Evolutionary conservation across 306 rosid species (phyloP).

Genomic region (Chamaecrista fasciculata): DNA sequence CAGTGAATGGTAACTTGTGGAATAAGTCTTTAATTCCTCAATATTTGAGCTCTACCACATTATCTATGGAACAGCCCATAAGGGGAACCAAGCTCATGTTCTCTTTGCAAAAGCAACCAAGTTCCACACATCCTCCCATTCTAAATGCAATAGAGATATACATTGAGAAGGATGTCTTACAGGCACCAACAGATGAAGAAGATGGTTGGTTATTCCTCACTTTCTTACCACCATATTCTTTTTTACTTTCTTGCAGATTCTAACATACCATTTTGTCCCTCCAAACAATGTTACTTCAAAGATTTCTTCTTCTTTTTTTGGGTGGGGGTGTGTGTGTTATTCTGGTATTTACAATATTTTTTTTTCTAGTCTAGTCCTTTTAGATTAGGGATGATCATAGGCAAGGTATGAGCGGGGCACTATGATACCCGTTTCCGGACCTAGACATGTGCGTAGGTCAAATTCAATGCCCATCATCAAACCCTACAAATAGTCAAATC

Average conservation of each 20-base stretch:
- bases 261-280: background rate
- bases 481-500: too few relatives aligned
- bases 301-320: too few relatives aligned
- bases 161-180: constrained; percentile 25
- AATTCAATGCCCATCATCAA: too few relatives aligned
- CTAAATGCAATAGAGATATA: constrained; percentile 57
- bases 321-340: too few relatives aligned
- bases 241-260: background rate
- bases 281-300: background rate
- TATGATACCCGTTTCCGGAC: too few relatives aligned
- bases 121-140: constrained; percentile 56
- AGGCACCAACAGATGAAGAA: constrained; percentile 35
- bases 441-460: too few relatives aligned
- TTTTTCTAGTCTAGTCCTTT: too few relatives aligned
- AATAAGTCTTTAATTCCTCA: constrained; percentile 15
- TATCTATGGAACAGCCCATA: background rate
- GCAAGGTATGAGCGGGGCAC: too few relatives aligned
- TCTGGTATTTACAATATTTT: too few relatives aligned
- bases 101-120: constrained; percentile 25
- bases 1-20: constrained; percentile 32
- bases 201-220: constrained; percentile 40
- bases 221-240: background rate
- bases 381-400: too few relatives aligned
- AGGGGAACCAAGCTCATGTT: constrained; percentile 21
- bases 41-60: constrained; percentile 30